Base-by-base conservation (phyloP, 306 rosid species). In the Betula pendula region DNA sequence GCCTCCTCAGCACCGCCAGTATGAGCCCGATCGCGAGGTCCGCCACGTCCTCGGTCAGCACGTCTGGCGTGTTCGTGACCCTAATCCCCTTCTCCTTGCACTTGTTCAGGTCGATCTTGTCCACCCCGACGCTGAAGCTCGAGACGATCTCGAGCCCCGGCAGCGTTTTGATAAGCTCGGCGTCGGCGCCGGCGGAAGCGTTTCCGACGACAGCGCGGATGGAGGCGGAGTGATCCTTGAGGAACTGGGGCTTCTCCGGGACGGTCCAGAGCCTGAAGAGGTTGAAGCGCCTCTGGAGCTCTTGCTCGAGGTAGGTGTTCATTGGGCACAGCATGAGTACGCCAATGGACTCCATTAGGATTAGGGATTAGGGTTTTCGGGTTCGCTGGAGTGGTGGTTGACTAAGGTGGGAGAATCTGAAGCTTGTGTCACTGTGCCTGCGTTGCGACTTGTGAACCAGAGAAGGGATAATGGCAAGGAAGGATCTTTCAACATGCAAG, bases 11-110 rank as follows among this genome's bases (percentile, higher is more conserved):
- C 12, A 92, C 85, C 0, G 93, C 82, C 17, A 90, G 33, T 9
- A 85, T 81, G 78, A 92, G 67, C 0, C 95, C 92, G 3, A 95
- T 84, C 0, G 97, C 81, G 49, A 90, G 79, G 55, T 95, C 97
- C 3, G 96, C 97, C 1, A 85, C 93, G 0, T 95, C 98, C 1
- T 95, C 96, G 6, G 97, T 90, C 89, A 95, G 77, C n/a, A 89
- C 98, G 22, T 89, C 93, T 0, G 93, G 97, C 0, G 98, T 92
- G 69, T 88, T 83, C 29, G 92, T 89, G 14, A 95, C 98, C 44
- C 87, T 76, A 73, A 95, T 85, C 75, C 97, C 92, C 74, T 70
- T 92, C 78, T 84, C 91, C 79, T 27, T 85, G 9, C 97, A 95
- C 55, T 74, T 84, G 0, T 53, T 50, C 50, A 88, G 9, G 55